phyloP scores from a whole-genome alignment of 495 filamentous ascomycete species.

The Aspergillus wentii region DNA sequence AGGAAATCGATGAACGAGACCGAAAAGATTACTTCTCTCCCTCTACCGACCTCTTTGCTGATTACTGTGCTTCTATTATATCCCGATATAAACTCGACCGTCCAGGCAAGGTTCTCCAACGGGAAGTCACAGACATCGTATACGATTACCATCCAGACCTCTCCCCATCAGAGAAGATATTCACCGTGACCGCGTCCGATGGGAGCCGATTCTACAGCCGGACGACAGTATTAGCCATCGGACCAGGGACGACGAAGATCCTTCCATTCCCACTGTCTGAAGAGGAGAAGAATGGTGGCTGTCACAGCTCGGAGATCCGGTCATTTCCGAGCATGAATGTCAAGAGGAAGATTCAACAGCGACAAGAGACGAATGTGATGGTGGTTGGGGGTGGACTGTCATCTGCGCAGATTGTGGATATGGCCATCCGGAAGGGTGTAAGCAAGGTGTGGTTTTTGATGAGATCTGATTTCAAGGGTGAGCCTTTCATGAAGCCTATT shows the following conservation, averaged over 20 bases:
- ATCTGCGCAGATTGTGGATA: conserved; percentile 54
- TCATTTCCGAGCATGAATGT: conserved; percentile 43
- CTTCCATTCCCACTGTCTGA: conserved; percentile 37
- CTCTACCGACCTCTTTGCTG: conserved; percentile 48
- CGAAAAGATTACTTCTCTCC: conserved; percentile 63
- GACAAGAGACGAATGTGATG: conserved; percentile 46
- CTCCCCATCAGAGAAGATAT: conserved; percentile 34
- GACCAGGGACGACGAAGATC: conserved; percentile 48
- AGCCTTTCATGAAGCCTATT: conserved; percentile 3
- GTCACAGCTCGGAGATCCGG: conserved; percentile 52
- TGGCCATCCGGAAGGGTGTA: conserved; percentile 49
- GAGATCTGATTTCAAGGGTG: conserved; percentile 50
- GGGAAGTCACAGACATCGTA: conserved; percentile 46
- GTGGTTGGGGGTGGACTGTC: conserved; percentile 60
- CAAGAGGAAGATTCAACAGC: conserved; percentile 38
- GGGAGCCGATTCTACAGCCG: conserved; percentile 42
- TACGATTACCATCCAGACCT: conserved; percentile 32
- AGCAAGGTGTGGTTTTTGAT: conserved; percentile 53
- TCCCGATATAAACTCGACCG: conserved; percentile 46
- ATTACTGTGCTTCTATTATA: conserved; percentile 50
- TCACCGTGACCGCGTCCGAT: conserved; percentile 45
- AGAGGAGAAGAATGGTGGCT: conserved; percentile 40
- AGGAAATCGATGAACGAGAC: conserved; percentile 58
- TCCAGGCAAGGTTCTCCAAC: conserved; percentile 39
- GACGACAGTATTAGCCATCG: conserved; percentile 52